Conservation (phyloP, 2,329 filamentous ascomycete species). For the Fusarium fracticaudum region DNA sequence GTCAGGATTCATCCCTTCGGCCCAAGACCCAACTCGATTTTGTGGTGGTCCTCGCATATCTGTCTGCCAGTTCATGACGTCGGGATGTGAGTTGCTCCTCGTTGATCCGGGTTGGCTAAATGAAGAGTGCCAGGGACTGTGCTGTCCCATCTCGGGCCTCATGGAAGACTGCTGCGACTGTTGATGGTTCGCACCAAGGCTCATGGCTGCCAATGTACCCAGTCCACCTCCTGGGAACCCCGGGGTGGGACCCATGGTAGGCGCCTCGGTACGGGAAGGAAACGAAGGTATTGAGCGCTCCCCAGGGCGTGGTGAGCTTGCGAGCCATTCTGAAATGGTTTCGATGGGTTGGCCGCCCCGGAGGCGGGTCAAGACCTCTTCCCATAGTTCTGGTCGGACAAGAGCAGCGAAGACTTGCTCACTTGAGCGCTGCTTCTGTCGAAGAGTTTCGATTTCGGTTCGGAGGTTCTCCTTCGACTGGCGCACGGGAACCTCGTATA, state of each 20-base stretch:
- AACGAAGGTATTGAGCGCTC: constrained; percentile 46
- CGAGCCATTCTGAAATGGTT: constrained; percentile 65
- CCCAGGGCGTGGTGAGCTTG: constrained; percentile 44
- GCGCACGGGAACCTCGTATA: constrained; percentile 70
- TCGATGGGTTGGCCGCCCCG: constrained; percentile 65
- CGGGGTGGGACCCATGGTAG: constrained; percentile 35
- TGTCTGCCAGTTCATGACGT: constrained; percentile 57
- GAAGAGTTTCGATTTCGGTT: constrained; percentile 66
- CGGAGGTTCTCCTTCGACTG: constrained; percentile 71
- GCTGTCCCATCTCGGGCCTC: constrained; percentile 53
- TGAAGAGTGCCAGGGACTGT: constrained; percentile 61
- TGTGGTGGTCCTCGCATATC: constrained; percentile 53
- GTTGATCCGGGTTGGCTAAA: constrained; percentile 58
- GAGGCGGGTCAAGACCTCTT: constrained; percentile 63
- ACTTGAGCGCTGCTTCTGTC: constrained; percentile 62
- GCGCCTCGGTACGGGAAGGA: constrained; percentile 21
- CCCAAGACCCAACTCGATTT: constrained; percentile 61
- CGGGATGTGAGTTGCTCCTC: constrained; percentile 58
- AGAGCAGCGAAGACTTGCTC: constrained; percentile 67
- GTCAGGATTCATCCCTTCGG: constrained; percentile 54
- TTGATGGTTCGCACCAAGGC: constrained; percentile 43
- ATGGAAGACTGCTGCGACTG: constrained; percentile 46
- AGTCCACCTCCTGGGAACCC: constrained; percentile 45
- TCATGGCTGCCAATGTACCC: constrained; percentile 45
- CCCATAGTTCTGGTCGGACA: constrained; percentile 59